Evolutionary conservation across 1,139 yeast species (phyloP).

Genomic region (Ogataea hybrid): DNA sequence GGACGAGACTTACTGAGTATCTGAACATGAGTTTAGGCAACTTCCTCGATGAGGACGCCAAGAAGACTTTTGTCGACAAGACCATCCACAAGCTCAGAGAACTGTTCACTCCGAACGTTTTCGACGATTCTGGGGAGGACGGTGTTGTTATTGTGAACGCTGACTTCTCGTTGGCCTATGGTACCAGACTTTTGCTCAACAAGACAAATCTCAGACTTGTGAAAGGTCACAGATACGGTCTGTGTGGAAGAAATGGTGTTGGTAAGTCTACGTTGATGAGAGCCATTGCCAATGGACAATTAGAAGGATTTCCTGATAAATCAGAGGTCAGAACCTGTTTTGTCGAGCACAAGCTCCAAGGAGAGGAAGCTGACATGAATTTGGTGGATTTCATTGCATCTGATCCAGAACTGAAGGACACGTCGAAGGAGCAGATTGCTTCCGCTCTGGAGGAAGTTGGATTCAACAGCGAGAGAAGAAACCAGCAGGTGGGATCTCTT

Average conservation of each 20-base stretch:
- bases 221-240: slow-evolving; percentile 96
- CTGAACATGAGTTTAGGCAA: slow-evolving; percentile 44
- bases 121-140: slow-evolving; percentile 54
- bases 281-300: slow-evolving; percentile 93
- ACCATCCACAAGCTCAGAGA: slow-evolving; percentile 58
- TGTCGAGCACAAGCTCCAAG: slow-evolving; percentile 96
- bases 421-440: slow-evolving; percentile 68
- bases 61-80: slow-evolving; percentile 41
- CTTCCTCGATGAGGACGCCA: slow-evolving; percentile 36
- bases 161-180: slow-evolving; percentile 93
- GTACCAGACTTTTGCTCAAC: slow-evolving; percentile 94
- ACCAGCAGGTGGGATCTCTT: slow-evolving; percentile 87
- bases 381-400: slow-evolving; percentile 85
- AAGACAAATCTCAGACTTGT: slow-evolving; percentile 83
- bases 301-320: slow-evolving; percentile 96
- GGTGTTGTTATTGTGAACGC: slow-evolving; percentile 91
- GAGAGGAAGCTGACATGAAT: slow-evolving; percentile 90
- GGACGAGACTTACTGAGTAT: slow-evolving; percentile 68
- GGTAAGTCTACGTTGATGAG: slow-evolving; percentile 98
- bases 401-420: slow-evolving; percentile 73
- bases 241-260: slow-evolving; percentile 98
- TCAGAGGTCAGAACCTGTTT: slow-evolving; percentile 89
- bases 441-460: slow-evolving; percentile 82
- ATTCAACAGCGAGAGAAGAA: slow-evolving; percentile 84
- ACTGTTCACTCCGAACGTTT: slow-evolving; percentile 65